phyloP scores from a whole-genome alignment of 257 asterid species.

The Scutellaria barbata region DNA sequence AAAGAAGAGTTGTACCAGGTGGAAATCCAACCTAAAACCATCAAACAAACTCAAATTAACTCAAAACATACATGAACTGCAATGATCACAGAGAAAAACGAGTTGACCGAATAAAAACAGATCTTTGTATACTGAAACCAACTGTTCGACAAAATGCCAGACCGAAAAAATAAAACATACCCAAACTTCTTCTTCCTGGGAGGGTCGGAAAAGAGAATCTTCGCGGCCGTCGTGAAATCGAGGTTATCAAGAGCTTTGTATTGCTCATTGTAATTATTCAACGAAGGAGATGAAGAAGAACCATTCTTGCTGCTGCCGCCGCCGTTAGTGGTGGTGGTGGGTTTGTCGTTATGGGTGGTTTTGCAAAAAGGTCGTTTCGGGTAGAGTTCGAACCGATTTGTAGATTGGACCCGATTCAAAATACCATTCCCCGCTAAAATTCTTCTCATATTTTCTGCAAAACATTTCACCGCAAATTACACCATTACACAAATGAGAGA shows the following conservation, averaged over 20 bases:
- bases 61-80: background rate
- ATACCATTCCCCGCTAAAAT: slow-evolving; percentile 41
- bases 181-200: slow-evolving; percentile 78
- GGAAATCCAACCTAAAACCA: slow-evolving; percentile 80
- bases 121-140: background rate
- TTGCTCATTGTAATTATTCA: slow-evolving; percentile 53
- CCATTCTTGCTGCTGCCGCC: slow-evolving; percentile 37
- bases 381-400: slow-evolving; percentile 26
- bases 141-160: slow-evolving; percentile 39
- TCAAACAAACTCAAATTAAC: slow-evolving; percentile 23
- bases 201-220: slow-evolving; percentile 63
- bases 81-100: background rate
- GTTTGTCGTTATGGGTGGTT: slow-evolving; percentile 34
- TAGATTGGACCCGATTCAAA: slow-evolving; percentile 44
- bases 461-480: slow-evolving; percentile 27
- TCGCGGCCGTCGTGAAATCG: slow-evolving; percentile 66
- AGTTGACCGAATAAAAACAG: background rate
- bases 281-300: slow-evolving; percentile 49
- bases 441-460: slow-evolving; percentile 46
- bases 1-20: slow-evolving; percentile 88
- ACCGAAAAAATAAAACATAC: slow-evolving; percentile 37
- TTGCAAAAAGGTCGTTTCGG: slow-evolving; percentile 50
- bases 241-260: slow-evolving; percentile 71
- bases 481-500: background rate
- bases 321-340: slow-evolving; percentile 33